Percentiles rank a stretch among this genome's conserved stretches.
Evolutionary conservation across 2,329 filamentous ascomycete species (phyloP).

Genomic region (Pseudocercospora fijiensis): DNA sequence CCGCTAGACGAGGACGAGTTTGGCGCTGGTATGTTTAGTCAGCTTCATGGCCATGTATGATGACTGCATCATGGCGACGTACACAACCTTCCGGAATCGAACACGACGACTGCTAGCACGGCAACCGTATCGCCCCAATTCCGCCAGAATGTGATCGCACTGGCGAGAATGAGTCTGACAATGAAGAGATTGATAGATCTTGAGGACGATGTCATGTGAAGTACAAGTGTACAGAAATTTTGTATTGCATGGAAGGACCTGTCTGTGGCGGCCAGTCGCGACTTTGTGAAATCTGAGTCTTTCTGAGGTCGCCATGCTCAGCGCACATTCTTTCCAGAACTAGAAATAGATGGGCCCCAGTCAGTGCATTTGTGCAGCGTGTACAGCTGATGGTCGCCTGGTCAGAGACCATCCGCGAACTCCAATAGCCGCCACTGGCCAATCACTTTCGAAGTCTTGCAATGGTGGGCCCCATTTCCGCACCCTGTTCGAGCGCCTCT

Average conservation of each 20-base stretch:
- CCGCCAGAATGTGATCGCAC: not conserved
- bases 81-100: slow-evolving; percentile 38
- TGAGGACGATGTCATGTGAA: not conserved
- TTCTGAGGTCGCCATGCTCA: not conserved
- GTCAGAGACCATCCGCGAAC: not conserved
- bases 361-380: not conserved
- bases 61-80: slow-evolving; percentile 51
- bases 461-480: slow-evolving; percentile 41
- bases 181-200: not conserved
- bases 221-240: not conserved
- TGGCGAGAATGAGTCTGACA: not conserved
- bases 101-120: slow-evolving; percentile 17
- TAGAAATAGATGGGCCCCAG: not conserved
- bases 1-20: slow-evolving; percentile 45
- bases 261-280: too few relatives aligned
- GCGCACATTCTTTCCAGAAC: not conserved
- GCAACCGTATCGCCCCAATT: slow-evolving; percentile 29
- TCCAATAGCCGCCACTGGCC: not conserved
- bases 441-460: slow-evolving; percentile 37
- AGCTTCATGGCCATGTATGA: slow-evolving; percentile 51
- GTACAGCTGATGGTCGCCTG: not conserved
- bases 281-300: not conserved
- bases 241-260: not conserved
- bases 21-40: slow-evolving; percentile 49
- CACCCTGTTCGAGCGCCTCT: slow-evolving; percentile 34